Conservation (phyloP, 352 stramenopile genomes). For the Globisporangium rhizosaccharum region DNA sequence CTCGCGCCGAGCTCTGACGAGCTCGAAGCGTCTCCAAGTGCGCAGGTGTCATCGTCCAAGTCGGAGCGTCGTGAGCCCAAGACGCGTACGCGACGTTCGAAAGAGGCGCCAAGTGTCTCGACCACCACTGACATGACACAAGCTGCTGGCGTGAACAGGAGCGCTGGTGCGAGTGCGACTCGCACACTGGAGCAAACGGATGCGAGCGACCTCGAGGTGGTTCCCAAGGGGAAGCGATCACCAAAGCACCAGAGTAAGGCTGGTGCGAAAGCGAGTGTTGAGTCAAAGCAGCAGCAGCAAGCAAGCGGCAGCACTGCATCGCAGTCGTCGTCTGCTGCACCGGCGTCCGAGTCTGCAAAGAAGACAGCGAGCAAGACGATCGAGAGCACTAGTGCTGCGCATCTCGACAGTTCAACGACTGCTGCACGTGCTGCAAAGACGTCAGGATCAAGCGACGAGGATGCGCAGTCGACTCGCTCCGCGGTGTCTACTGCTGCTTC, state of each 20-base stretch:
- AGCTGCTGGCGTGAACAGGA: neutral
- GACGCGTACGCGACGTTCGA: slow-evolving; percentile 3
- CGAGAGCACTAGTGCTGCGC: neutral
- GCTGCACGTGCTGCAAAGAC: no score
- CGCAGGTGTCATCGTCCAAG: neutral
- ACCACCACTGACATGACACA: neutral
- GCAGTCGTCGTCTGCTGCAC: neutral
- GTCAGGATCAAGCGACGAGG: neutral
- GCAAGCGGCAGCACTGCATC: neutral
- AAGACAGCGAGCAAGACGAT: neutral
- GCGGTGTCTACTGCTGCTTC: neutral
- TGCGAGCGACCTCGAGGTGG: slow-evolving; percentile 11
- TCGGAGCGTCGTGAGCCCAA: slow-evolving; percentile 1
- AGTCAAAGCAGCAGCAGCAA: neutral
- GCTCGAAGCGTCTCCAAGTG: neutral
- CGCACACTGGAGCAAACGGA: slow-evolving; percentile 4
- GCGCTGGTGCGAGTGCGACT: neutral
- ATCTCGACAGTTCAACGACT: no score
- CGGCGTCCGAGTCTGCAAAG: neutral
- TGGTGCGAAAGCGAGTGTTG: slow-evolving; percentile 1
- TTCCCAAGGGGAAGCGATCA: slow-evolving; percentile 11
- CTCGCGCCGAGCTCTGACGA: slow-evolving; percentile 6
- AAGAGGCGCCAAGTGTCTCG: neutral
- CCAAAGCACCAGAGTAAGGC: slow-evolving; percentile 11
- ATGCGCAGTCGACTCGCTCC: neutral